Evolutionary conservation across 345 rosid genomes (phyloP).

Genomic region (Sisymbrium irio): DNA sequence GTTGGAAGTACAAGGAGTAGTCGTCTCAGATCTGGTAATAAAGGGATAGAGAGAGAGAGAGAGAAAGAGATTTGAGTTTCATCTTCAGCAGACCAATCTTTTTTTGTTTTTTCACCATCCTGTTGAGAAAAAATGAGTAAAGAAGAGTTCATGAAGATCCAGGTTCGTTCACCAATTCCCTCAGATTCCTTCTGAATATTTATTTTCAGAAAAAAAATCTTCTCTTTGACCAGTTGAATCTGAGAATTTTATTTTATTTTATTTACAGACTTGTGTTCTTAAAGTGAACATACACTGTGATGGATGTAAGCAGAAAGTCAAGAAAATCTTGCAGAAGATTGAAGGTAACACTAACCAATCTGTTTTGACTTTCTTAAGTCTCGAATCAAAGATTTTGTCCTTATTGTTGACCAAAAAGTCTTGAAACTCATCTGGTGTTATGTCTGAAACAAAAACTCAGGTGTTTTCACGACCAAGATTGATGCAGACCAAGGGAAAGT

Average conservation of each 20-base stretch:
- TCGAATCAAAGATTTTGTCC: not conserved
- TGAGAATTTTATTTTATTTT: not conserved
- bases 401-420: slow-evolving; percentile 10
- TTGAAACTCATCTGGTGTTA: slow-evolving; percentile 6
- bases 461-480: slow-evolving; percentile 69
- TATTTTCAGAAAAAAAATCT: not conserved
- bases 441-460: slow-evolving; percentile 41
- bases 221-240: not conserved
- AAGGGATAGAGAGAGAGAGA: not conserved
- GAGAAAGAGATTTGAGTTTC: slow-evolving; percentile 7
- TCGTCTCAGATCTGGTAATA: slow-evolving; percentile 53
- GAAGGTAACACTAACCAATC: slow-evolving; percentile 49
- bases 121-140: slow-evolving; percentile 63
- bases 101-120: not conserved
- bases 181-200: slow-evolving; percentile 27
- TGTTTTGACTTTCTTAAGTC: slow-evolving; percentile 12
- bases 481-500: slow-evolving; percentile 89
- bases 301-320: slow-evolving; percentile 90
- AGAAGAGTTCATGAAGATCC: slow-evolving; percentile 97
- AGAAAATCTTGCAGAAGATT: slow-evolving; percentile 89
- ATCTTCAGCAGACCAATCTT: not conserved
- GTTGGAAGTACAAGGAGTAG: not conserved
- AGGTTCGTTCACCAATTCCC: slow-evolving; percentile 44
- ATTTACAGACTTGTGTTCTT: slow-evolving; percentile 84
- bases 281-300: slow-evolving; percentile 97